Conservation (phyloP, 2,329 filamentous ascomycete genomes). For the Gnomoniopsis sp. region DNA sequence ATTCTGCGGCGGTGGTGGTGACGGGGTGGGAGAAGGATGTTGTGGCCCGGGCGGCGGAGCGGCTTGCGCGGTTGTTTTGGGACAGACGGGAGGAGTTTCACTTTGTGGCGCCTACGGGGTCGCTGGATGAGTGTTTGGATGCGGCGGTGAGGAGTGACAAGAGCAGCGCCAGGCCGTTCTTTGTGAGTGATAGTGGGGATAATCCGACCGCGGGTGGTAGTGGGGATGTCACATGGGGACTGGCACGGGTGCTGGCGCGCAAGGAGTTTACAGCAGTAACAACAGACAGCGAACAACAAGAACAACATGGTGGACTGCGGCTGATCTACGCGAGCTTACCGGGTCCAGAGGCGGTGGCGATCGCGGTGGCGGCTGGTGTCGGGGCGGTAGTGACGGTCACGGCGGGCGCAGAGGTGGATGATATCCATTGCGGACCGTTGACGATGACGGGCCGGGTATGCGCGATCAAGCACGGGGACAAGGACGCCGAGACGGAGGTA, state of each 20-base stretch:
- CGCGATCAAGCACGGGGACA: conserved; percentile 47
- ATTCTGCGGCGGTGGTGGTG: conserved; percentile 46
- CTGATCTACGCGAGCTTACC: conserved; percentile 54
- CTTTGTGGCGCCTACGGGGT: conserved; percentile 50
- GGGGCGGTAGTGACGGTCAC: conserved; percentile 47
- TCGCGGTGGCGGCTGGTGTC: conserved; percentile 41
- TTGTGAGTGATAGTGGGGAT: conserved; percentile 54
- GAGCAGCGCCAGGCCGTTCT: conserved; percentile 40
- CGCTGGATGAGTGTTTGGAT: conserved; percentile 44
- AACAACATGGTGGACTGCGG: conserved; percentile 30
- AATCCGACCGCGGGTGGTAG: conserved; percentile 54
- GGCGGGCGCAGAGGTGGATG: conserved; percentile 46
- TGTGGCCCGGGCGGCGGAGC: conserved; percentile 38
- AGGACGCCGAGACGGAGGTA: conserved; percentile 42
- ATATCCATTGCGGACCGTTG: conserved; percentile 44
- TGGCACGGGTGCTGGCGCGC: conserved; percentile 41
- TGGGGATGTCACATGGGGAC: conserved; percentile 50
- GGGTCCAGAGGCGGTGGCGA: conserved; percentile 39
- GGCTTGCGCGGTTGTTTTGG: conserved; percentile 46
- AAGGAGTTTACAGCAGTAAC: no score
- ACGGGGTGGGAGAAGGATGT: conserved; percentile 45
- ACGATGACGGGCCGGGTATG: conserved; percentile 49
- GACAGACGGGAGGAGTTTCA: conserved; percentile 40
- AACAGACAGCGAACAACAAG: no score
- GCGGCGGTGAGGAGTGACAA: conserved; percentile 34